Conservation (phyloP, 177 flowering plant genomes). For the Vitis hybrid region DNA sequence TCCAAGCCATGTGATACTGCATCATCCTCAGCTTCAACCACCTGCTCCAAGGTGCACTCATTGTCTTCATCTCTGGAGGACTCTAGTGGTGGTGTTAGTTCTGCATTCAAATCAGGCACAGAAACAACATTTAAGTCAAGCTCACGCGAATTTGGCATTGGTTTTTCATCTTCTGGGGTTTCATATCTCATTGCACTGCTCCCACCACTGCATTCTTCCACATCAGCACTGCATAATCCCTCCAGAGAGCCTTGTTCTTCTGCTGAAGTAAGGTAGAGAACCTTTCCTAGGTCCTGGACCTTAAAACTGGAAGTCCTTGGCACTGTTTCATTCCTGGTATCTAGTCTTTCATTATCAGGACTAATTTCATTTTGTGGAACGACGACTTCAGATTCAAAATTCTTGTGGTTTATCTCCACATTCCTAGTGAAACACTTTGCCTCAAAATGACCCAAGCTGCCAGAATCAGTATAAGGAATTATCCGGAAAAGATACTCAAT, state of each 20-base stretch:
- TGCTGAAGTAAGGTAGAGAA: constrained; percentile 64
- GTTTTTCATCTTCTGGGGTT: constrained; percentile 34
- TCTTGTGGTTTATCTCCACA: constrained; percentile 69
- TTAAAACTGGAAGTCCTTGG: constrained; percentile 50
- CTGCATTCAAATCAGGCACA: constrained; percentile 95
- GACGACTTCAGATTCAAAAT: constrained; percentile 36
- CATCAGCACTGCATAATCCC: constrained; percentile 44
- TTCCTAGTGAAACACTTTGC: constrained; percentile 89
- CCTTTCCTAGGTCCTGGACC: constrained; percentile 84
- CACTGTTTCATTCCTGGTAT: constrained; percentile 19
- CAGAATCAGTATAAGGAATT: constrained; percentile 71
- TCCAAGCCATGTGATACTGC: constrained; percentile 51
- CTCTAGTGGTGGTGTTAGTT: constrained; percentile 67
- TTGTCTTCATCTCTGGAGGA: constrained; percentile 70
- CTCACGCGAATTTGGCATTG: constrained; percentile 44
- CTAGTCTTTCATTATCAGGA: constrained; percentile 33
- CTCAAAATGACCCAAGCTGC: constrained; percentile 89
- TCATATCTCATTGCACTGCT: constrained; percentile 31
- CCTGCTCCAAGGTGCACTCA: constrained; percentile 52
- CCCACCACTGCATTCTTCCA: constrained; percentile 45
- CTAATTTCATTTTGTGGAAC: constrained; percentile 36
- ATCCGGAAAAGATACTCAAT: constrained; percentile 81
- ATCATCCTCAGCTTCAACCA: constrained; percentile 64
- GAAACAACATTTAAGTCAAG: constrained; percentile 86
- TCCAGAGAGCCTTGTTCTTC: constrained; percentile 59